Evolutionary conservation across 2,329 filamentous ascomycete genomes (phyloP).

Genomic region (Stylonectria norvegica): DNA sequence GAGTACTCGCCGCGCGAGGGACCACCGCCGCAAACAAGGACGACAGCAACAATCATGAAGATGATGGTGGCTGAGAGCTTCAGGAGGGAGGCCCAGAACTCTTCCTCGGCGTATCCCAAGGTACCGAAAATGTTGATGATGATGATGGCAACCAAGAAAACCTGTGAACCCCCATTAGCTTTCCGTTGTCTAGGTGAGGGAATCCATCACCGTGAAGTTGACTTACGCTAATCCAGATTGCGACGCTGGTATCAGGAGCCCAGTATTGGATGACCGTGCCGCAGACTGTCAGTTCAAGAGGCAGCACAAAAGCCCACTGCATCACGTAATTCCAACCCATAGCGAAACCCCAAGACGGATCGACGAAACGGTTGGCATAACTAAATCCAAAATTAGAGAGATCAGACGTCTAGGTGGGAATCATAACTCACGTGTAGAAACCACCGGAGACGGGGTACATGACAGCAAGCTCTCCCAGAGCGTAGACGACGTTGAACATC

Average conservation of each 20-base stretch:
- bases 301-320: slow-evolving; percentile 44
- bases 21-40: slow-evolving; percentile 59
- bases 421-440: slow-evolving; percentile 45
- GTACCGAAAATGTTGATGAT: slow-evolving; percentile 56
- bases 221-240: slow-evolving; percentile 50
- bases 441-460: slow-evolving; percentile 48
- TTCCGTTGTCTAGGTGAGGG: background rate
- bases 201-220: background rate
- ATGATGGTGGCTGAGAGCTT: slow-evolving; percentile 57
- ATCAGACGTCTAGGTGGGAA: background rate
- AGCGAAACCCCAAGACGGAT: slow-evolving; percentile 44
- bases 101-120: slow-evolving; percentile 55
- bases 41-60: slow-evolving; percentile 61
- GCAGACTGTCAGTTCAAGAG: slow-evolving; percentile 49
- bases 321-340: slow-evolving; percentile 51
- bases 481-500: slow-evolving; percentile 61
- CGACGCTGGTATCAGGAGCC: slow-evolving; percentile 41
- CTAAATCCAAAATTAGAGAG: background rate
- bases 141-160: slow-evolving; percentile 52
- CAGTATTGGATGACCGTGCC: slow-evolving; percentile 47
- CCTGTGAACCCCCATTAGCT: slow-evolving; percentile 10
- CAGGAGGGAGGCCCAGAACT: slow-evolving; percentile 56
- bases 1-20: slow-evolving; percentile 45
- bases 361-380: slow-evolving; percentile 55
- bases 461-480: slow-evolving; percentile 50